Evolutionary conservation across 768 basidiomycete genomes (phyloP), one percentile per base, ranked within the genome.

Genomic region (Galerina marginata): DNA sequence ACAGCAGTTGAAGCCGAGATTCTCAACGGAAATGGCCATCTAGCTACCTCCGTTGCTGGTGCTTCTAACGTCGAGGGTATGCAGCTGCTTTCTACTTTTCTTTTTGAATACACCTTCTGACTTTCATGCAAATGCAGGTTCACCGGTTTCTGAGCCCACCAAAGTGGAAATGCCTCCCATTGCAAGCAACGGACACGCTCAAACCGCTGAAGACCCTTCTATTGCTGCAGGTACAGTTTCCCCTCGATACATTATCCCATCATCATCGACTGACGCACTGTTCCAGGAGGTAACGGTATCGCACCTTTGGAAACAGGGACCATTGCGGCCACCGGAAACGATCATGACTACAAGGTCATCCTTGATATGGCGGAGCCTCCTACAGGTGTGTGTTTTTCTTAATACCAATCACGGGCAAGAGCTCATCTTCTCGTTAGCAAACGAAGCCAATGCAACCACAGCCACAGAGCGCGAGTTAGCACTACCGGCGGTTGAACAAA

Each of bases 21-120:
- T 45, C 25, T 43, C 12, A 54, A 58, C 10, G 56, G 52, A 7
- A 62, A 46, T 49, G 51, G 55, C 5, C 44, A 53, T 37, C 37
- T 23, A 25, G 39, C 38, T 12, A 14, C 51, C 16, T 20, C 23
- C 14, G 23, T 6, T 2, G 46, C 12, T 3, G 46, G 15, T 47
- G 29, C 4, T 7, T 33, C 29, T 1, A 7, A 33, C 7, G 7
- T 33, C 29, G 29, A 7, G 7, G 29, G 29, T 33, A 33, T 33
- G 29, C 29, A 33, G 29, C 29, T 5, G 29, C 29, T 7, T 7
- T 33, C 29, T 20, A 20, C 29, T 33, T 33, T 33, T 33, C 7
- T 33, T 33, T 7, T 33, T 33, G 29, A 33, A 4, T 33, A 7
- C 5, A 2, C 7, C 29, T 4, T 33, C 29, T 33, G 7, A 33